Base-by-base conservation (phyloP, 2,329 filamentous ascomycete species). In the Colletotrichum costaricense region DNA sequence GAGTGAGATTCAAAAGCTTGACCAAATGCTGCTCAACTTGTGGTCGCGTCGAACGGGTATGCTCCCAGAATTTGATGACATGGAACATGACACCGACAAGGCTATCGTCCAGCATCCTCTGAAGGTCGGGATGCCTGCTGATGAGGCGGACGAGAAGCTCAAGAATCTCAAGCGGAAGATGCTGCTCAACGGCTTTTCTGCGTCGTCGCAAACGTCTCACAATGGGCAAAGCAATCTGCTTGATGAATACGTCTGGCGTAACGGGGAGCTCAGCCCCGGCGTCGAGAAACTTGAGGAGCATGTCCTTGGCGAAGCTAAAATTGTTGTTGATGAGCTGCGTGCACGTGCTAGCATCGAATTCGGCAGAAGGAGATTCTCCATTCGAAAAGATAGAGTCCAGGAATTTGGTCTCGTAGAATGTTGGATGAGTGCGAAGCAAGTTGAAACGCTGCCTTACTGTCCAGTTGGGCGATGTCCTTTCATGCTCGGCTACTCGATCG, bases 61-160 rank as follows among this genome's bases (percentile, higher is more conserved):
- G 33, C 24, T 71, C 57, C 68, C 68, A 71, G 33, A 71, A 52
- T 11, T 71, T 67, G 22, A 62, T 24, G 30, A 56, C 56, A 26
- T 67, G 16, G 24, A 67, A 55, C 22, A 71, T 35, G 16, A 71
- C 16, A 4, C 63, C 68, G 16, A 24, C 24, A 12, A 60, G 33
- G 30, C 58, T 62, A 22, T 22, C 49, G 14, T 19, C 24, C 12
- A 38, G 24, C 19, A n/a, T 46, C 5, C 49, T 57, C 16, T 63
- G 33, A 9, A 62, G 42, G 22, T 19, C 56, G 1, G 63, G 6
- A 52, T 71, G 46, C 6, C 22, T 60, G 14, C n/a, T n/a, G 22
- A 71, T 42, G 9, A 66, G 30, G 16, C 22, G 19, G 14, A 46
- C 26, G 24, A 71, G 68, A 22, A 67, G 42, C 30, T 62, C 63